Evolutionary conservation across 2,329 filamentous ascomycete species (phyloP).

Genomic region (Aureobasidium lini): DNA sequence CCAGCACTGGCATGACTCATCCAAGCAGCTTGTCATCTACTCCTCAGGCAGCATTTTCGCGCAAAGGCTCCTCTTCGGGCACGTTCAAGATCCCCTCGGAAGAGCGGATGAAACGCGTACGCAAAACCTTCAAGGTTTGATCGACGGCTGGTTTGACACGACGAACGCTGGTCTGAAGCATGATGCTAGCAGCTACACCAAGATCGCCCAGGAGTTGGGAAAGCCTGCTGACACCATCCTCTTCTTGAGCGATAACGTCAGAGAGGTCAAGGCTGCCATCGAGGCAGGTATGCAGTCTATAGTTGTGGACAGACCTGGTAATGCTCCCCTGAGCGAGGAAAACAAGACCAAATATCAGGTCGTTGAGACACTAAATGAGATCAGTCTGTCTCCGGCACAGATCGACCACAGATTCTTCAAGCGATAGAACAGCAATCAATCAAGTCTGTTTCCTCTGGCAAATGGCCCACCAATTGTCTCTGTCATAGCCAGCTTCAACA

Average conservation of each 20-base stretch:
- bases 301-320: conserved; percentile 57
- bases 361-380: conserved; percentile 18
- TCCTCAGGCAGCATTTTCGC: conserved; percentile 73
- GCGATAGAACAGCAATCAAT: conserved; percentile 8
- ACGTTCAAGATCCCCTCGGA: conserved; percentile 33
- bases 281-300: conserved; percentile 36
- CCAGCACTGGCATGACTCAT: conserved; percentile 49
- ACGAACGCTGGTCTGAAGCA: conserved; percentile 71
- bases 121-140: conserved; percentile 50
- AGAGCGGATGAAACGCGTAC: conserved; percentile 40
- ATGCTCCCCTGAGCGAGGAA: conserved; percentile 52
- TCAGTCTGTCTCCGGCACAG: conserved; percentile 16
- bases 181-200: conserved; percentile 58
- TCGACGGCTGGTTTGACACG: conserved; percentile 69
- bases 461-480: conserved; percentile 97
- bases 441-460: conserved; percentile 22
- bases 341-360: conserved; percentile 30
- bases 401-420: conserved; percentile 13
- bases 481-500: conserved; percentile 80
- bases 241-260: conserved; percentile 76
- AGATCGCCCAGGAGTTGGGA: conserved; percentile 49
- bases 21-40: conserved; percentile 62
- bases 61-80: conserved; percentile 70
- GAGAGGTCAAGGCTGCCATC: conserved; percentile 42
- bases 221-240: conserved; percentile 51